Base-by-base conservation (phyloP, 73 alveolate genomes). In the Paramecium sonneborni region DNA sequence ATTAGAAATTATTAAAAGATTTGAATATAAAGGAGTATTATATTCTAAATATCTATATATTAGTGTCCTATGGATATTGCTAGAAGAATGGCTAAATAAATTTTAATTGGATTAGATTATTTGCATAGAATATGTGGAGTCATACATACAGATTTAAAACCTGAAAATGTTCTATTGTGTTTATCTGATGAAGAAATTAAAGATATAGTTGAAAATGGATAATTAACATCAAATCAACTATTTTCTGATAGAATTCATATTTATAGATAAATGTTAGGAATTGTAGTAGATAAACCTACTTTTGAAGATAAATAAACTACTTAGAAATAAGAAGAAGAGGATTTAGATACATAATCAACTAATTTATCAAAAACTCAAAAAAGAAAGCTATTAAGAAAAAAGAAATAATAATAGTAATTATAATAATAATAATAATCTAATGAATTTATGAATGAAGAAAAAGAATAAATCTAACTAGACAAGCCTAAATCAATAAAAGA, bases 71-170 rank as follows among this genome's bases (percentile, higher is more conserved):
- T 92, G 76, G 85, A 84, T 67, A 70, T 94, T 28, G 76, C 76
- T 52, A 89, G 99, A 88, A 95, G 85, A 39, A 94, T 98, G 15
- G 97, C 99, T 28, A 96, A 97, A 85, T 98, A 98, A 92, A 95
- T 98, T 32, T 93, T 98, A 79, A 96, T 98, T 10, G 99, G 99
- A 39, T 85, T 98, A 46, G 99, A 98, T 92, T 98, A 97, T 92
- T 74, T 98, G 92, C 99, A 98, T 91, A 86, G 99, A 62, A 88
- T 98, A 46, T 97, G 99, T 85, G 97, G 97, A 52, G 96, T 98
- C 67, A 96, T 98, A 62, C 99, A 98, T 91, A 97, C 99, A 8
- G 99, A 98, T 91, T 76, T 98, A 43, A 98, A 98, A 92, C 99
- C 99, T 14, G 99, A 98, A 85, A 98, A 98, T 90, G 98, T 97